Base-by-base conservation (phyloP, 1,139 yeast species). In the Diutina rugosa region DNA sequence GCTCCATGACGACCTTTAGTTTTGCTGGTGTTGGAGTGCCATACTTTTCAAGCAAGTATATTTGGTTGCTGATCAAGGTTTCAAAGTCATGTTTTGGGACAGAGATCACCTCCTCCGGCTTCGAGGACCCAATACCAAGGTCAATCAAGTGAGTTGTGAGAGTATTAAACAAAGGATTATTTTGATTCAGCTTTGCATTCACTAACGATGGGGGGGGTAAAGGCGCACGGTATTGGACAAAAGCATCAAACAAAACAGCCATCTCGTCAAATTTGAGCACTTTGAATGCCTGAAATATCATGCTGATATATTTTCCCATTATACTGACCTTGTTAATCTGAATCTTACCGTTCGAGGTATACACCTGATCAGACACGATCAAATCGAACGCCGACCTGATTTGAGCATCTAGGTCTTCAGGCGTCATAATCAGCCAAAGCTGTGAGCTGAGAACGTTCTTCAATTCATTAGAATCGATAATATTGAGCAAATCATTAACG, bases 181-280 rank as follows among this genome's bases (percentile, higher is more conserved):
- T 21, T 4, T 21, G 26, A 4, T 53, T 55, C 55, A 57, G 51
- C 6, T 57, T 57, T 12, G 46, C 49, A 28, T 18, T 18, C 28
- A 14, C 35, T 9, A 46, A 12, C 44, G 29, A n/a, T 14, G 38
- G 26, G 26, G 49, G 28, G 2, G 46, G 21, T 2, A 77, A 65
- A 0, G 73, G 61, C 47, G 73, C 76, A 58, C 87, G 69, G 63
- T 81, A 85, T 32, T 72, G 73, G 4, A 73, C 67, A 64, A 84
- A 81, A 0, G 83, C 76, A 46, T 71, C 73, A 77, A 82, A 85
- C n/a, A 86, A 65, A 6, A 72, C 63, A 10, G 76, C 68, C 1
- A 75, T 69, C 61, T 83, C 87, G 59, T 84, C 87, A 63, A 85
- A 85, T 58, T 78, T 80, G 56, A 86, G 65, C 1, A 80, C 67